Base-by-base conservation (phyloP, 257 asterid genomes). In the Thymus mandschuricus region DNA sequence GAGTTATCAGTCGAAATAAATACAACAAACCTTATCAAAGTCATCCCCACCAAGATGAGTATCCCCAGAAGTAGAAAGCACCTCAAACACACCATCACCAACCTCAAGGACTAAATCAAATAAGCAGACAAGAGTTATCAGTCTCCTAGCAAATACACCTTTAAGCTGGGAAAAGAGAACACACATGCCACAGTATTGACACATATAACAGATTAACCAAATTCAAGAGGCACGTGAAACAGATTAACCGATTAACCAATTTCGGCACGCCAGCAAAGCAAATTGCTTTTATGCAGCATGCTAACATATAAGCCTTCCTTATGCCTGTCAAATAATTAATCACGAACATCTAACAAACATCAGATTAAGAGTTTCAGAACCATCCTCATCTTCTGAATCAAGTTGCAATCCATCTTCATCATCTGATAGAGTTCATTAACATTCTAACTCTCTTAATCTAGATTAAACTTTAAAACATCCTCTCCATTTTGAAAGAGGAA, bases 1-100 rank as follows among this genome's bases (percentile, higher is more conserved):
- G 21, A 21, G 21, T 21, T 21, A 52, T 21, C 72, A 77, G 15
- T 48, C 9, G 51, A 30, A 9, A 44, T 43, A 52, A 7, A 12
- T 28, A 21, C 21, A 21, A 62, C 33, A 50, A 58, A 92, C 98
- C 92, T 92, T 89, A 81, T 92, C 98, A 71, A 92, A 92, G 87
- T 92, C 98, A 78, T 92, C 98, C 75, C 98, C 98, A 74, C 98
- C 98, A 76, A 92, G 96, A 84, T 92, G 98, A 61, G 98, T 92
- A 78, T 92, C 98, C 66, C 98, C 98, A 54, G 98, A 89, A 64
- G 98, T 92, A 58, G 98, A 92, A 62, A 92, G 85, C 79, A 92
- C 98, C 88, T 92, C 98, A 34, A 92, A 92, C 68, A 92, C 98
- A 68, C 98, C 98, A 73, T 92, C 98, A 68, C 98, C 98, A 60